phyloP scores from a whole-genome alignment of 2,329 filamentous ascomycete species.

The Elsinoe perseae region DNA sequence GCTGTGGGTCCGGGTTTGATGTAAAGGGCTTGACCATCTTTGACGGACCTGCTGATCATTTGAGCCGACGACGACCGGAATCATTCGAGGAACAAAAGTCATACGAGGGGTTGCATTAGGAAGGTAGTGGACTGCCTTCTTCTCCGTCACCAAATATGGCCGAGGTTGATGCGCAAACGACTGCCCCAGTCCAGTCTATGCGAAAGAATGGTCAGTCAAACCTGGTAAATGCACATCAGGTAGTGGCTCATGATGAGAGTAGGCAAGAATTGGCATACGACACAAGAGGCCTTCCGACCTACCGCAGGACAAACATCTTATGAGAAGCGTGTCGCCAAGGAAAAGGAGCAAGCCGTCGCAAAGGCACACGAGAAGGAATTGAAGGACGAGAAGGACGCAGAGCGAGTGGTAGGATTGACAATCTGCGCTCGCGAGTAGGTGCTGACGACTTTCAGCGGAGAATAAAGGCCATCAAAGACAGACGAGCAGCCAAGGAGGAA shows the following conservation, averaged over 20 bases:
- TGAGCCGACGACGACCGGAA: slow-evolving; percentile 1
- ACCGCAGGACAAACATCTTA: slow-evolving; percentile 69
- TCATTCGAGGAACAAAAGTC: too few relatives aligned
- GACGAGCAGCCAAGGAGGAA: slow-evolving; percentile 81
- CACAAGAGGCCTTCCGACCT: slow-evolving; percentile 79
- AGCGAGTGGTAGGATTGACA: slow-evolving; percentile 58
- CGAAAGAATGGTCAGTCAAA: slow-evolving; percentile 66
- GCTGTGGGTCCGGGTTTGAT: neutral
- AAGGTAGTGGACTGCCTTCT: neutral
- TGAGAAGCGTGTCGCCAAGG: slow-evolving; percentile 63
- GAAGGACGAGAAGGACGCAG: slow-evolving; percentile 91
- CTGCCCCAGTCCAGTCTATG: slow-evolving; percentile 50
- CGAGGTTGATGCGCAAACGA: slow-evolving; percentile 22
- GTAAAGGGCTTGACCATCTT: neutral
- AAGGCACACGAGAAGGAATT: slow-evolving; percentile 94
- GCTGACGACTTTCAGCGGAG: slow-evolving; percentile 50
- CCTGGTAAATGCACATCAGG: neutral
- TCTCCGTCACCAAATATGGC: slow-evolving; percentile 22
- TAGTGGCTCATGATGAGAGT: slow-evolving; percentile 20
- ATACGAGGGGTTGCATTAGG: neutral
- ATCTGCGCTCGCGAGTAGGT: neutral
- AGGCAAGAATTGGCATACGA: slow-evolving; percentile 93
- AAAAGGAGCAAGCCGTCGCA: slow-evolving; percentile 62
- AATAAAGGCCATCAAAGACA: slow-evolving; percentile 74
- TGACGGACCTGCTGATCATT: neutral